These are phyloP conservation scores for Cladosporium cucumerinum DNA, from an alignment of 2,329 filamentous ascomycete species.

Conservation along the genomic window DNA sequence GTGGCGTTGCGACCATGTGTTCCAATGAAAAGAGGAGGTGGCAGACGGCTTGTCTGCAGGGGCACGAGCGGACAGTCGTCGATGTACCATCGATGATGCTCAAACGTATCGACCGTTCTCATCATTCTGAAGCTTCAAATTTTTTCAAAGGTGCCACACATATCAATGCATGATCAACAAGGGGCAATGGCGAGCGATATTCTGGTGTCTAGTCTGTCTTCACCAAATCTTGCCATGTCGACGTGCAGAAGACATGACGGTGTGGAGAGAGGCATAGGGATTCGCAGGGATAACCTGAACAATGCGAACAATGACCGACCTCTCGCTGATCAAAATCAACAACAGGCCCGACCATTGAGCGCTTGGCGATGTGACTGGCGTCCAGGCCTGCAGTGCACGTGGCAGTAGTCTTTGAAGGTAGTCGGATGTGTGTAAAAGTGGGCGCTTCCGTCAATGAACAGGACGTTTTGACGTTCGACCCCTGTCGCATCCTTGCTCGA, in stretches of 20 bases:
- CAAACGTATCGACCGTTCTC: background rate
- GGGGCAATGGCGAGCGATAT: too few relatives aligned
- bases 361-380: slow-evolving; percentile 6
- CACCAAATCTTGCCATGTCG: background rate
- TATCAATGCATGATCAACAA: background rate
- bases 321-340: background rate
- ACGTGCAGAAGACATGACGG: background rate
- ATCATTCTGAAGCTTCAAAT: background rate
- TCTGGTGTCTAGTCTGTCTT: background rate
- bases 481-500: slow-evolving; percentile 4
- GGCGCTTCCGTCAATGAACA: background rate
- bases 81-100: background rate
- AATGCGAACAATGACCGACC: background rate
- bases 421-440: background rate
- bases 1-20: background rate
- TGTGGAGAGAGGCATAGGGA: background rate
- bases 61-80: background rate
- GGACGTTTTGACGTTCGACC: background rate
- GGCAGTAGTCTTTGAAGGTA: background rate
- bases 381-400: slow-evolving; percentile 1
- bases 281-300: background rate
- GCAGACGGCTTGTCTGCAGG: background rate
- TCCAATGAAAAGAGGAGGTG: background rate
- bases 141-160: background rate
- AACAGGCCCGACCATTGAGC: background rate